Evolutionary conservation across 2,329 filamentous ascomycete genomes (phyloP).

Genomic region (Sporothrix inflata): DNA sequence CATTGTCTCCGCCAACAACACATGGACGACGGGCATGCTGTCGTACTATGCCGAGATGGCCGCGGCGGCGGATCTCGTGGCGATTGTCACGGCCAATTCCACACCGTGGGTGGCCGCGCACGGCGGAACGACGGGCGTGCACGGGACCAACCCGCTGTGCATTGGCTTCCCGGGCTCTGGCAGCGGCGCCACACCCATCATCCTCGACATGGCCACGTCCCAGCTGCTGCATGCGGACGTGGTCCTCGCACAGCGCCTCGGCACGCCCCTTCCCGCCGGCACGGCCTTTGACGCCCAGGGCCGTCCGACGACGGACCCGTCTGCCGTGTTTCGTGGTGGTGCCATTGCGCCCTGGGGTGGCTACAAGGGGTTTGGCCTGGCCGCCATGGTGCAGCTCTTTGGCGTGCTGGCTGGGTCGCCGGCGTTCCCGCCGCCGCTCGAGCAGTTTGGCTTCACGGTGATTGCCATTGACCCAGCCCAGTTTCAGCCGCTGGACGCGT

Average conservation of each 20-base stretch:
- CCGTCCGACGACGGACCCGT: not conserved
- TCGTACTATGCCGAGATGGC: conserved; percentile 10
- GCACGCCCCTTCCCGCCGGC: not conserved
- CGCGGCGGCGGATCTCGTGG: not conserved
- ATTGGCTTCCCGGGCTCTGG: not conserved
- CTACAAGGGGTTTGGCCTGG: not conserved
- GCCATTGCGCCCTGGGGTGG: conserved; percentile 11
- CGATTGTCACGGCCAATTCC: not conserved
- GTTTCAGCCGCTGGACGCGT: not conserved
- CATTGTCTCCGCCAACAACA: conserved; percentile 8
- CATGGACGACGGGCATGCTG: conserved; percentile 15
- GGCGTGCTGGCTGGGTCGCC: not conserved
- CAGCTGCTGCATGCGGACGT: conserved; percentile 5
- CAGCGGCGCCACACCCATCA: not conserved
- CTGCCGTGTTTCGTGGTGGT: not conserved
- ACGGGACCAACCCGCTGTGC: not conserved
- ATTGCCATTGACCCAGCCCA: not conserved
- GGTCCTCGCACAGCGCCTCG: not conserved
- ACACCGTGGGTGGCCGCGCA: not conserved
- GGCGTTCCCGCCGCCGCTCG: not conserved
- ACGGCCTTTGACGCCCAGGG: not conserved
- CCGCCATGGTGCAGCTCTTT: not conserved
- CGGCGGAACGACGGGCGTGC: not conserved
- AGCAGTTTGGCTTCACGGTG: conserved; percentile 11
- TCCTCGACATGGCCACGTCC: conserved; percentile 2